A percentile compares a stretch with the other conserved stretches of the same genome.
Conservation (phyloP, 2,329 filamentous ascomycete genomes). For the Ophioceras dolichostomum region DNA sequence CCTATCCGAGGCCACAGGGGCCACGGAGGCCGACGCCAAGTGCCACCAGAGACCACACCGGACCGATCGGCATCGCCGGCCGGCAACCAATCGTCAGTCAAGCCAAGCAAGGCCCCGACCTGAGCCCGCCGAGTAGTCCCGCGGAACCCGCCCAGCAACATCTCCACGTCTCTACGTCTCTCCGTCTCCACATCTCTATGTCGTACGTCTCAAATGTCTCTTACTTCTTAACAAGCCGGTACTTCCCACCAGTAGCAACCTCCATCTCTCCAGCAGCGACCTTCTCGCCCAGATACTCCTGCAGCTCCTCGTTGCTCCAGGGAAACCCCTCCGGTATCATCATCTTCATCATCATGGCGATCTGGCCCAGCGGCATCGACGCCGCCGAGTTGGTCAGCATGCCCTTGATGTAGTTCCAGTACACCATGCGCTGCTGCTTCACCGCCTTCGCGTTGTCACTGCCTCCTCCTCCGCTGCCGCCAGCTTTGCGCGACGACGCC, state of each 20-base stretch:
- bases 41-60: too few species aligned
- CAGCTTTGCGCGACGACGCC: conserved; percentile 6
- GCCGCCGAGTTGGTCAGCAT: conserved; percentile 89
- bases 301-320: conserved; percentile 80
- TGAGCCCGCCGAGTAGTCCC: too few species aligned
- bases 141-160: too few species aligned
- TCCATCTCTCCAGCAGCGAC: conserved; percentile 60
- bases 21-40: too few species aligned
- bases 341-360: conserved; percentile 93
- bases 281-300: conserved; percentile 68
- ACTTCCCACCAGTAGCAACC: conserved; percentile 56
- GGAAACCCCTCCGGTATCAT: conserved; percentile 78
- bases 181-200: too few species aligned
- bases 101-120: too few species aligned
- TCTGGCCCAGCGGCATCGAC: conserved; percentile 67
- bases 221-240: conserved; percentile 50
- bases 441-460: conserved; percentile 33
- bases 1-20: too few species aligned
- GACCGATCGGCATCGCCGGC: too few species aligned
- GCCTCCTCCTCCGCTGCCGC: conserved; percentile 11
- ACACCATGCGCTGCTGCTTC: conserved; percentile 48
- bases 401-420: conserved; percentile 84
- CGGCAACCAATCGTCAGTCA: too few species aligned
- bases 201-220: neutral
- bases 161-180: too few species aligned